Conservation (phyloP, 2,329 filamentous ascomycete species). For the Myriosclerotinia curreyana region DNA sequence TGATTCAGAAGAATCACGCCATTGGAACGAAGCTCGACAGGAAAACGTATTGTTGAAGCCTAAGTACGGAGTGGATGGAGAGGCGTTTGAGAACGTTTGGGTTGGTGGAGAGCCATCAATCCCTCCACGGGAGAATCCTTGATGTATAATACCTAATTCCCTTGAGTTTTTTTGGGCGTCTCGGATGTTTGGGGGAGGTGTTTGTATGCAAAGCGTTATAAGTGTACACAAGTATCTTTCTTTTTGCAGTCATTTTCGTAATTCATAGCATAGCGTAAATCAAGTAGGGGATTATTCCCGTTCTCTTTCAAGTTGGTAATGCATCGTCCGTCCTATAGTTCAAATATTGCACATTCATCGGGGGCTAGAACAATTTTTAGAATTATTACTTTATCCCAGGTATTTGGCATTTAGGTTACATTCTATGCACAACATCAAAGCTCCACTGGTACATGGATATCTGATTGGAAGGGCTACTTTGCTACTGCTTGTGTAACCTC, state of each 20-base stretch:
- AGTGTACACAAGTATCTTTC: neutral
- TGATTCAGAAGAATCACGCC: constrained; percentile 44
- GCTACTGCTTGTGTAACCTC: neutral
- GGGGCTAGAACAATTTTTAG: neutral
- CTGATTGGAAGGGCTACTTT: neutral
- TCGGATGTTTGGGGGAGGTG: neutral
- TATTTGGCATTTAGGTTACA: neutral
- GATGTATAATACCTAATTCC: constrained; percentile 30
- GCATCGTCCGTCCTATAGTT: neutral
- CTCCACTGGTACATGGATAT: neutral
- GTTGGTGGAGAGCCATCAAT: constrained; percentile 32
- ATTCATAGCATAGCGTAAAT: neutral
- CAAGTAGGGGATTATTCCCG: neutral
- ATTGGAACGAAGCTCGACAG: constrained; percentile 43
- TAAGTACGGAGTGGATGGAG: constrained; percentile 39
- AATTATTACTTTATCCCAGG: neutral
- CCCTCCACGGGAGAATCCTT: constrained; percentile 37
- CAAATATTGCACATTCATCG: neutral
- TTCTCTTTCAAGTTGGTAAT: neutral
- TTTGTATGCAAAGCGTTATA: neutral
- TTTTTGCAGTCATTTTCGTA: neutral
- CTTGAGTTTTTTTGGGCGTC: constrained; percentile 2
- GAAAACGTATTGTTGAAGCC: constrained; percentile 34
- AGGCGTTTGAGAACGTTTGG: constrained; percentile 41
- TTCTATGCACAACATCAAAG: constrained; percentile 10